Base-by-base conservation (phyloP, 176 grass and related monocot genomes). In the Carex scoparia region DNA sequence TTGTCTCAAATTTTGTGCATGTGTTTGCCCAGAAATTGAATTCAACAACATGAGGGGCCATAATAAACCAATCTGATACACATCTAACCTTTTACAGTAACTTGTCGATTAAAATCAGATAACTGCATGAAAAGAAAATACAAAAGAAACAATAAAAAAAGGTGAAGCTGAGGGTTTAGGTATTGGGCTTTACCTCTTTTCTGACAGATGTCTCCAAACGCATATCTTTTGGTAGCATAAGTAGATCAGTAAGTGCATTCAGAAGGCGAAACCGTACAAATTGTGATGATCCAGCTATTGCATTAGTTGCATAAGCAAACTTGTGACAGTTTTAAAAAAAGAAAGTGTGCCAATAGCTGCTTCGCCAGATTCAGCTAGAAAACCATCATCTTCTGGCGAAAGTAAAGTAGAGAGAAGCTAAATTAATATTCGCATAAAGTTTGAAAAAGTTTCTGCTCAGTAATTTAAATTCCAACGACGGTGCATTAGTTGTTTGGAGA, bases 201-300 rank as follows among this genome's bases (percentile, higher is more conserved):
- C 93, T 89, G 19, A 85, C 83, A 51, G 80, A 86, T 48, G 70
- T 90, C 68, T 98, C 96, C 84, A 95, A 86, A 85, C 95, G 96
- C 78, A 94, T 89, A 79, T 98, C 91, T 81, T 98, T 98, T 87
- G 96, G 96, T 28, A 98, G 73, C 96, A 98, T 98, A 38, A 98
- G 88, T 74, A 98, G 93, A 91, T 98, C 96, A 90, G 93, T 95
- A 65, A 98, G 88, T 86, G 93, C 93, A 94, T 95, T 98, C 75
- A 98, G 85, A 53, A 94, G 81, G 90, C 87, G 87, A 80, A 98
- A 95, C 51, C 90, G 87, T 61, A 92, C 94, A 55, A 48, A 77
- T 89, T 84, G 78, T 53, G 88, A 67, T 84, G 84, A 55, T 33
- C 85, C 84, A 86, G 82, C 86, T 82, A 89, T 65, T 88, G 65